Evolutionary conservation across 2,329 filamentous ascomycete genomes (phyloP).

Genomic region (Celoporthe dispersa): DNA sequence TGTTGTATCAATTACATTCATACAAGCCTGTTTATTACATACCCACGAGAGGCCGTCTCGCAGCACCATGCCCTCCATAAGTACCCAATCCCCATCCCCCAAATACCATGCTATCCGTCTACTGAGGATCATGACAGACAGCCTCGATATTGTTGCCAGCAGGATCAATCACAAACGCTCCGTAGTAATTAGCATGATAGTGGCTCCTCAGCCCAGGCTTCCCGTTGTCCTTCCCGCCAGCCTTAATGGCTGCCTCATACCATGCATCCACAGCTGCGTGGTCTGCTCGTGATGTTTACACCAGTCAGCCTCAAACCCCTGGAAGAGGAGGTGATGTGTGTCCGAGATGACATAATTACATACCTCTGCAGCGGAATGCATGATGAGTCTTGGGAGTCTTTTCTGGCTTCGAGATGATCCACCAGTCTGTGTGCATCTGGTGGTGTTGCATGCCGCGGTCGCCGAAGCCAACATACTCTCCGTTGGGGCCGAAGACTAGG

Average conservation of each 20-base stretch:
- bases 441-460: conserved; percentile 29
- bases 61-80: neutral
- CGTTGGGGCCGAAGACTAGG: conserved; percentile 35
- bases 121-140: conserved; percentile 36
- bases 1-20: neutral
- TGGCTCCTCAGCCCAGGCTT: conserved; percentile 48
- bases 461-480: conserved; percentile 36
- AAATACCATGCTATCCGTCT: neutral
- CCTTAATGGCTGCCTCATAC: conserved; percentile 46
- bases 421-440: conserved; percentile 38
- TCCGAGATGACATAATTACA: conserved; percentile 18
- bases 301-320: neutral
- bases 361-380: conserved; percentile 40
- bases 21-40: neutral
- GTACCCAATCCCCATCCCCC: neutral
- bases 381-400: conserved; percentile 34
- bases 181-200: conserved; percentile 54
- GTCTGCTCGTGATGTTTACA: conserved; percentile 39
- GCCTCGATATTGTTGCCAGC: conserved; percentile 58
- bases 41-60: neutral
- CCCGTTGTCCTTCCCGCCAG: conserved; percentile 54
- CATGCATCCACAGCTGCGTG: conserved; percentile 49
- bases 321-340: neutral
- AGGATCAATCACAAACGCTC: conserved; percentile 54
- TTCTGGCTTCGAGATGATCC: conserved; percentile 32